Evolutionary conservation across 2,329 filamentous ascomycete species (phyloP).

Genomic region (Phialophora expanda): DNA sequence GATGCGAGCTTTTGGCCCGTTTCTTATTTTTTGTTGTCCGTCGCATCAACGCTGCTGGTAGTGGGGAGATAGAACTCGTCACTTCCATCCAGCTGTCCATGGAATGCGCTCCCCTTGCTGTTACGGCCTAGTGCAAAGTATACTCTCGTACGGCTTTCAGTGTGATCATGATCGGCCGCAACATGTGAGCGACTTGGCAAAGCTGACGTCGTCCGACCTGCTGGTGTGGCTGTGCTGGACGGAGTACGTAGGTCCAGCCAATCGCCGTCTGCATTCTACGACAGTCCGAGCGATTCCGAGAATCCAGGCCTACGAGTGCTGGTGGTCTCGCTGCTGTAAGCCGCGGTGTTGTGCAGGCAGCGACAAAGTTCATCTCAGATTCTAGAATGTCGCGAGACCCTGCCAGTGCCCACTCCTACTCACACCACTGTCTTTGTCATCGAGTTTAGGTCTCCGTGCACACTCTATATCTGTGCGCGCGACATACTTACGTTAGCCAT

Average conservation of each 20-base stretch:
- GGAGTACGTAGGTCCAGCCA: constrained; percentile 4
- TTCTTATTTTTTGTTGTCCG: neutral
- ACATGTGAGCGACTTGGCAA: constrained; percentile 18
- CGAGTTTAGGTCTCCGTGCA: neutral
- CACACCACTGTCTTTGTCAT: constrained; percentile 18
- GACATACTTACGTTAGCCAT: constrained; percentile 23
- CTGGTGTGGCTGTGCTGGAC: constrained; percentile 25
- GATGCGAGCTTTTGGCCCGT: neutral
- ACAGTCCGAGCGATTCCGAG: constrained; percentile 23
- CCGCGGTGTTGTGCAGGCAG: neutral
- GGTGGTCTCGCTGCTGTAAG: constrained; percentile 19
- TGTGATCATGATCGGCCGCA: constrained; percentile 12
- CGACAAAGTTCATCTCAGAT: constrained; percentile 10
- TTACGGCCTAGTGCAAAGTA: neutral
- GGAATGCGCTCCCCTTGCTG: neutral
- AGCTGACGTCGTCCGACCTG: constrained; percentile 9
- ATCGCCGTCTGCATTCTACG: constrained; percentile 6
- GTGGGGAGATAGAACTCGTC: neutral
- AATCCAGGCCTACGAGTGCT: constrained; percentile 10
- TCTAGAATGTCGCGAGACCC: constrained; percentile 13
- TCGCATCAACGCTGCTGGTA: constrained; percentile 1
- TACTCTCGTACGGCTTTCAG: neutral
- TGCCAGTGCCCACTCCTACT: constrained; percentile 9
- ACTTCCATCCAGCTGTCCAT: neutral
- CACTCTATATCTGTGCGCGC: neutral